Evolutionary conservation across 2,329 filamentous ascomycete genomes (phyloP).

Genomic region (Cytospora chrysosperma): DNA sequence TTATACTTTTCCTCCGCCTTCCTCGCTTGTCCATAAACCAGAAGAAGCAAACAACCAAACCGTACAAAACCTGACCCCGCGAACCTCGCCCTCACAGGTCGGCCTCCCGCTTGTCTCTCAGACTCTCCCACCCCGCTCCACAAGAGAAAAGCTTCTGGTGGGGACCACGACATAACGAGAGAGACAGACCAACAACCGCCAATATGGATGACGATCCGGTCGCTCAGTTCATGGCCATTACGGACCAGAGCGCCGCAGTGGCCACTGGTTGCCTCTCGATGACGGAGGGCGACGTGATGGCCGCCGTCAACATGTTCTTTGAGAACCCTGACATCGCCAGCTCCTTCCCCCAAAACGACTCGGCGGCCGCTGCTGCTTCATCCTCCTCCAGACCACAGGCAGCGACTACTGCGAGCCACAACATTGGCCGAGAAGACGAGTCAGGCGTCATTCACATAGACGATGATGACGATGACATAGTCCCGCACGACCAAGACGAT

Average conservation of each 20-base stretch:
- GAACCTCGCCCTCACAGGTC: not conserved
- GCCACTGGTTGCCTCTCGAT: conserved; percentile 82
- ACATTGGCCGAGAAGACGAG: conserved; percentile 49
- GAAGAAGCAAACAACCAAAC: not conserved
- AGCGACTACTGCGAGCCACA: conserved; percentile 32
- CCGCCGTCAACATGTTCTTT: conserved; percentile 87
- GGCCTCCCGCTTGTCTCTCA: not conserved
- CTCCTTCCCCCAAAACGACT: conserved; percentile 35
- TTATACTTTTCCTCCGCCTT: not conserved
- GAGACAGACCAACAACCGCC: conserved; percentile 13
- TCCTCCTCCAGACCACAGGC: conserved; percentile 18
- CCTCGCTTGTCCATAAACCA: not conserved
- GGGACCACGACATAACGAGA: not conserved
- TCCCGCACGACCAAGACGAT: conserved; percentile 34
- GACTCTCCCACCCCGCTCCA: not conserved
- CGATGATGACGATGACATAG: conserved; percentile 66
- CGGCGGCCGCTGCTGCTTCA: conserved; percentile 33
- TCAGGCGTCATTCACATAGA: conserved; percentile 71
- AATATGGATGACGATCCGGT: conserved; percentile 68
- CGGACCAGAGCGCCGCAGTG: conserved; percentile 68
- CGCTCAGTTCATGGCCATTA: conserved; percentile 77
- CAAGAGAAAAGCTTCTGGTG: too few relatives aligned
- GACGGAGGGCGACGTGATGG: conserved; percentile 78
- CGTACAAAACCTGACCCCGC: not conserved
- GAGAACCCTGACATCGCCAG: conserved; percentile 75